Conservation (phyloP, 2,329 filamentous ascomycete genomes). For the Aurifilum marmelostoma region DNA sequence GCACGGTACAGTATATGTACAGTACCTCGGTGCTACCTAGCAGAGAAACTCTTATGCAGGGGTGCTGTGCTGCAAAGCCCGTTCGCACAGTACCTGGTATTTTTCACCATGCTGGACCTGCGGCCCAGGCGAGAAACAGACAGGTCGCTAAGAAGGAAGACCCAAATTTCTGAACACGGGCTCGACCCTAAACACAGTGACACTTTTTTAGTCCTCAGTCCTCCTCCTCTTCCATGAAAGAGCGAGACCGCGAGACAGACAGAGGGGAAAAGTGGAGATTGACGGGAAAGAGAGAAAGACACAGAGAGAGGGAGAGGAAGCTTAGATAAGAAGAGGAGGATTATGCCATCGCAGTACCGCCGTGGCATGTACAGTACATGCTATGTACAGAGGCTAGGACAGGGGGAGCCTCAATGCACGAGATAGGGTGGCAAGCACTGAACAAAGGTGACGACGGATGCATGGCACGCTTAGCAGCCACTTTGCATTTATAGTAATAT, state of each 20-base stretch:
- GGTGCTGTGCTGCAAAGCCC: not conserved
- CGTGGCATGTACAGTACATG: not conserved
- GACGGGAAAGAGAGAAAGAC: not conserved
- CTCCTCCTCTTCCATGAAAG: not conserved
- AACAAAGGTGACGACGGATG: constrained; percentile 21
- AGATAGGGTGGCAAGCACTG: constrained; percentile 14
- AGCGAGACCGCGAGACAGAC: too few relatives aligned
- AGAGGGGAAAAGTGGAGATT: too few relatives aligned
- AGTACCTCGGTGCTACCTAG: not conserved
- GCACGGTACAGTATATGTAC: not conserved
- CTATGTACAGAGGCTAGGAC: not conserved
- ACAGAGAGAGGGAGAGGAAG: not conserved
- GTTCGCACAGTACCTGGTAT: not conserved
- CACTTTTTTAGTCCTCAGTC: not conserved
- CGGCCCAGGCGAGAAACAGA: not conserved
- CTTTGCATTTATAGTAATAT: not conserved
- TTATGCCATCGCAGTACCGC: not conserved
- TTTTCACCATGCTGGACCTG: not conserved
- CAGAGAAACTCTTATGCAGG: not conserved
- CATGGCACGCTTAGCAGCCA: not conserved
- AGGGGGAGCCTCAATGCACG: not conserved
- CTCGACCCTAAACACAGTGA: not conserved
- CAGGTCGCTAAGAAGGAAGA: constrained; percentile 6
- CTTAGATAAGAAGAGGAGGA: not conserved
- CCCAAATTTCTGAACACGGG: constrained; percentile 15